Percentiles rank a stretch among this genome's conserved stretches.
phyloP scores from a whole-genome alignment of 331 rosid genomes.

The Pyracantha coccinea region DNA sequence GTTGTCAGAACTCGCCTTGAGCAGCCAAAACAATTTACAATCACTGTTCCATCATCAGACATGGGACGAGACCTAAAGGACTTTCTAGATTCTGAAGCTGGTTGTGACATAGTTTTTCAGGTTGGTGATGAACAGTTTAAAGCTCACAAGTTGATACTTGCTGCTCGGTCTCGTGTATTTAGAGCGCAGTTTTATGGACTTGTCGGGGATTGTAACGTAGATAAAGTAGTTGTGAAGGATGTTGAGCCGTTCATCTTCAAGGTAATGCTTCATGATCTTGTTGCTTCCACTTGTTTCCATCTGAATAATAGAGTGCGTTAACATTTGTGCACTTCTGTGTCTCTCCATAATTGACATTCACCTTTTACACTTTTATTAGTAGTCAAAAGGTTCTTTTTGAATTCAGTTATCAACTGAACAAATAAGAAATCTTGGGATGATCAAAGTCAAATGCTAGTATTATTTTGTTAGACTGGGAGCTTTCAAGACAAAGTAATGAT shows the following conservation, averaged over 20 bases:
- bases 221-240: conserved; percentile 63
- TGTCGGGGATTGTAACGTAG: conserved; percentile 59
- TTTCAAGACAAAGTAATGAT: background rate
- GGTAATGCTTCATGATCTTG: conserved; percentile 35
- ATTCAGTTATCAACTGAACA: background rate
- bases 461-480: background rate
- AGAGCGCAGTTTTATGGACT: conserved; percentile 92
- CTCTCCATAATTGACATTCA: background rate
- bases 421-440: background rate
- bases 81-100: conserved; percentile 60
- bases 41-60: conserved; percentile 42
- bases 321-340: background rate
- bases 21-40: conserved; percentile 51
- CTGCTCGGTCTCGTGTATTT: conserved; percentile 84
- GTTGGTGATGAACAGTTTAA: conserved; percentile 63
- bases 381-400: background rate
- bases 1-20: conserved; percentile 87
- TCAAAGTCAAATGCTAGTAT: background rate
- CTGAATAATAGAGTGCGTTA: conserved; percentile 2
- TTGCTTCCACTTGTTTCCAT: conserved; percentile 8
- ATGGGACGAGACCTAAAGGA: conserved; percentile 65
- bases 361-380: background rate
- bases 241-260: conserved; percentile 82
- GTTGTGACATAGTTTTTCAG: conserved; percentile 69
- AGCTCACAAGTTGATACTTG: conserved; percentile 89